Percentiles rank a stretch among this genome's conserved stretches.
phyloP scores from a whole-genome alignment of 768 basidiomycete species.

The Macrolepiota dolichaula region DNA sequence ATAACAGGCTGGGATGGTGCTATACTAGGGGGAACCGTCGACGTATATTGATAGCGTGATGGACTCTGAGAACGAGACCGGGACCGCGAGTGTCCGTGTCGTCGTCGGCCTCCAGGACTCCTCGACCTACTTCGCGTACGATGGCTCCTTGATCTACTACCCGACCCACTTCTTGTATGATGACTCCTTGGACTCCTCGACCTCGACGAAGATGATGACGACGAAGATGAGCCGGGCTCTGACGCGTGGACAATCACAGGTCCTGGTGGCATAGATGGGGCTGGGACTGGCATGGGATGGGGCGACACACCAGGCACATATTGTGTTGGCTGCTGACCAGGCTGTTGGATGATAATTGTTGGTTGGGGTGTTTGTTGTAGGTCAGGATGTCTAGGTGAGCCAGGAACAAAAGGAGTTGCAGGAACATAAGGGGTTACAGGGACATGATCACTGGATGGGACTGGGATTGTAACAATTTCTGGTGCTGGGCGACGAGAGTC shows the following conservation, averaged over 20 bases:
- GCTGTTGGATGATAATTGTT: constrained; percentile 26
- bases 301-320: constrained; percentile 11
- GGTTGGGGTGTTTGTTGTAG: constrained; percentile 23
- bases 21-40: not conserved
- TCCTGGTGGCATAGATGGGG: not conserved
- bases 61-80: constrained; percentile 13
- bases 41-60: constrained; percentile 2
- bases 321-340: constrained; percentile 20
- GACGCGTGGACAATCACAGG: constrained; percentile 7
- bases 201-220: not conserved
- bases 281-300: not conserved
- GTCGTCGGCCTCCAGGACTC: constrained; percentile 14
- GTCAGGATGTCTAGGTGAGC: constrained; percentile 23
- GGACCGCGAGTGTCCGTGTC: not conserved
- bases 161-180: not conserved
- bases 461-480: constrained; percentile 8
- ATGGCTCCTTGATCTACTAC: constrained; percentile 12
- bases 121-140: constrained; percentile 6
- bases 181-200: constrained; percentile 6
- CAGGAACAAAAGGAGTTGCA: constrained; percentile 16
- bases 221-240: not conserved
- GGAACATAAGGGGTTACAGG: constrained; percentile 16
- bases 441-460: constrained; percentile 13
- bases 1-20: constrained; percentile 7
- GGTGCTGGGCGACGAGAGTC: not conserved